Percentiles rank a stretch among this genome's conserved stretches.
These are phyloP conservation scores for Petasospora fabianii DNA, from an alignment of 1,139 yeast species.

Conservation along the genomic window DNA sequence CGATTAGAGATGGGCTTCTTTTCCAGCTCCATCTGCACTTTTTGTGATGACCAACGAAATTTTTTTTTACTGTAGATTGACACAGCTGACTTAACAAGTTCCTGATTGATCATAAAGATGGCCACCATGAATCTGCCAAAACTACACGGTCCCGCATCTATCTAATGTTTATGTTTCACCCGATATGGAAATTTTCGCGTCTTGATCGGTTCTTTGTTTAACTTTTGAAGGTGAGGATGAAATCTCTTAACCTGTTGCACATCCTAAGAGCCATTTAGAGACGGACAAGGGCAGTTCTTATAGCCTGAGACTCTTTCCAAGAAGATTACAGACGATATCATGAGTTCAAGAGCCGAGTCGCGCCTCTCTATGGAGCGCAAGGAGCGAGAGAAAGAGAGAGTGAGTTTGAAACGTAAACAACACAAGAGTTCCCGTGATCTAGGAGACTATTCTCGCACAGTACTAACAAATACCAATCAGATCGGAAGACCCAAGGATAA, in stretches of 20 bases:
- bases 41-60: too few species aligned
- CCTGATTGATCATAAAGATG: too few species aligned
- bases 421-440: too few species aligned
- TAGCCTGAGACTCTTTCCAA: background rate
- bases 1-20: too few species aligned
- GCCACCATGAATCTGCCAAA: background rate
- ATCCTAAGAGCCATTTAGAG: background rate
- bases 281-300: background rate
- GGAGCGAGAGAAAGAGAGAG: background rate
- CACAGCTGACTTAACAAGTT: too few species aligned
- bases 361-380: conserved; percentile 9
- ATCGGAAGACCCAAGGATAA: conserved; percentile 8
- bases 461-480: conserved; percentile 1
- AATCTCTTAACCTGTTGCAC: background rate
- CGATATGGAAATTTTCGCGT: background rate
- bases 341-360: background rate
- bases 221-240: background rate
- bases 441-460: too few species aligned
- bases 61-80: too few species aligned
- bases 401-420: background rate
- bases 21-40: too few species aligned
- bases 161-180: background rate
- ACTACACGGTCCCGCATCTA: background rate
- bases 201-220: background rate
- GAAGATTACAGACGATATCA: background rate